These are phyloP conservation scores for Exophiala phaeomuriformis DNA, from an alignment of 2,329 filamentous ascomycete genomes.

Conservation along the genomic window DNA sequence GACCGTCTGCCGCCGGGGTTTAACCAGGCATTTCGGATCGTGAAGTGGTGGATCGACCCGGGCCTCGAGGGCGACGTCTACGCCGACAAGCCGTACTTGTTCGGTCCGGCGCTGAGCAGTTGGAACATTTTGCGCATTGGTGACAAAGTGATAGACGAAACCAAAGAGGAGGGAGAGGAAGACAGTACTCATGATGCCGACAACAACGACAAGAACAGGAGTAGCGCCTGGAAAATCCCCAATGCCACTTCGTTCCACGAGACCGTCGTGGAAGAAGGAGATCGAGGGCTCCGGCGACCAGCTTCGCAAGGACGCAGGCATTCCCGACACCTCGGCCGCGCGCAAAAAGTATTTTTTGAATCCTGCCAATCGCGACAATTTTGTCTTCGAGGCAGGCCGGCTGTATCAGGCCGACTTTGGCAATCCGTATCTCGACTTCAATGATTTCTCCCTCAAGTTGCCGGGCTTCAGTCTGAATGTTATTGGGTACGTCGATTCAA, in stretches of 20 bases:
- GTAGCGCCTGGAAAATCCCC: conserved; percentile 23
- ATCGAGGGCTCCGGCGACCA: conserved; percentile 50
- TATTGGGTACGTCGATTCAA: conserved; percentile 45
- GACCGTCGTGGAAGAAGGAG: conserved; percentile 58
- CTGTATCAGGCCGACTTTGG: conserved; percentile 68
- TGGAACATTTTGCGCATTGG: conserved; percentile 67
- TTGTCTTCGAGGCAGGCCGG: conserved; percentile 56
- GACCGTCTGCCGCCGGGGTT: conserved; percentile 82
- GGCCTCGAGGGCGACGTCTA: conserved; percentile 85
- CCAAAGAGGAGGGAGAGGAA: no score
- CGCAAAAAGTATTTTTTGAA: conserved; percentile 57
- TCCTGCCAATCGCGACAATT: conserved; percentile 48
- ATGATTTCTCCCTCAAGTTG: conserved; percentile 39
- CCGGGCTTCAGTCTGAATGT: conserved; percentile 35
- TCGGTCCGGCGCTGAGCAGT: conserved; percentile 70
- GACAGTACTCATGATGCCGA: no score
- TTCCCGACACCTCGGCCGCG: conserved; percentile 47
- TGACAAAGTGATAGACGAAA: conserved; percentile 15
- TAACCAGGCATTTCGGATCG: conserved; percentile 72
- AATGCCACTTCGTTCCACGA: conserved; percentile 39
- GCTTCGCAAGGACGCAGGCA: conserved; percentile 42
- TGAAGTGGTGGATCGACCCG: conserved; percentile 86
- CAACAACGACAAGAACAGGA: conserved; percentile 12
- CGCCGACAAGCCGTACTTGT: conserved; percentile 76
- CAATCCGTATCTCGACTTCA: conserved; percentile 89